phyloP scores from a whole-genome alignment of 768 basidiomycete genomes.

The Kwoniella dejecticola region DNA sequence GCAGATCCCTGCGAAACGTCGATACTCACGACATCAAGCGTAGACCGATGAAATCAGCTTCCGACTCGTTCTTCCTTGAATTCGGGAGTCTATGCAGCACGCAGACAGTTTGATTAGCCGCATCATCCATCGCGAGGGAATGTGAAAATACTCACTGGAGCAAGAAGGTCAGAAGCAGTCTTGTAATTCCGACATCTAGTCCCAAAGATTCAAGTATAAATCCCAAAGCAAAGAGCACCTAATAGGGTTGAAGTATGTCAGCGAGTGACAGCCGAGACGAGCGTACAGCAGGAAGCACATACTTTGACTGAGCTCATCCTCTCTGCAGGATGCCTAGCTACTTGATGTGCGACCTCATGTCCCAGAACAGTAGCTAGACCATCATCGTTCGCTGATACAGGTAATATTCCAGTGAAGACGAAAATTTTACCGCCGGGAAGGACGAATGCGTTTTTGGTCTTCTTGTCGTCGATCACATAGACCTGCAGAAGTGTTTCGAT shows the following conservation, averaged over 20 bases:
- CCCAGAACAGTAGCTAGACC: constrained; percentile 81
- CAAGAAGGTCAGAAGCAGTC: constrained; percentile 61
- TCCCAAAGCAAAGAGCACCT: constrained; percentile 59
- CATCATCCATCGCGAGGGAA: constrained; percentile 10
- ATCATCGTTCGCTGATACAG: constrained; percentile 72
- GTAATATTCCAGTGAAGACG: constrained; percentile 86
- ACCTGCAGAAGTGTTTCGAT: constrained; percentile 59
- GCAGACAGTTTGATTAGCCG: neutral
- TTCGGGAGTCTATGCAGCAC: constrained; percentile 67
- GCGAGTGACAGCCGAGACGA: neutral
- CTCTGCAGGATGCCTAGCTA: constrained; percentile 58
- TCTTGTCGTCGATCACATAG: constrained; percentile 73
- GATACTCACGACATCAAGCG: constrained; percentile 65
- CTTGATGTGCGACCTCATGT: constrained; percentile 78
- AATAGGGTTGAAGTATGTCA: constrained; percentile 1
- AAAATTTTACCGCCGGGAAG: constrained; percentile 72
- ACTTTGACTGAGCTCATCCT: constrained; percentile 56
- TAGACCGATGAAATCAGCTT: constrained; percentile 88
- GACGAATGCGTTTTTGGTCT: constrained; percentile 75
- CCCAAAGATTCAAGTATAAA: constrained; percentile 60
- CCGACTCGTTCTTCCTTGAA: constrained; percentile 75
- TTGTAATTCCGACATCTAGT: constrained; percentile 63
- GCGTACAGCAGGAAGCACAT: too few species aligned
- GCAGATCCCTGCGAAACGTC: neutral
- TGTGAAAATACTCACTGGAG: constrained; percentile 56